A percentile compares a stretch with the other conserved stretches of the same genome.
Conservation (phyloP, 1,284 basidiomycete genomes). For the Schizophyllum commune region DNA sequence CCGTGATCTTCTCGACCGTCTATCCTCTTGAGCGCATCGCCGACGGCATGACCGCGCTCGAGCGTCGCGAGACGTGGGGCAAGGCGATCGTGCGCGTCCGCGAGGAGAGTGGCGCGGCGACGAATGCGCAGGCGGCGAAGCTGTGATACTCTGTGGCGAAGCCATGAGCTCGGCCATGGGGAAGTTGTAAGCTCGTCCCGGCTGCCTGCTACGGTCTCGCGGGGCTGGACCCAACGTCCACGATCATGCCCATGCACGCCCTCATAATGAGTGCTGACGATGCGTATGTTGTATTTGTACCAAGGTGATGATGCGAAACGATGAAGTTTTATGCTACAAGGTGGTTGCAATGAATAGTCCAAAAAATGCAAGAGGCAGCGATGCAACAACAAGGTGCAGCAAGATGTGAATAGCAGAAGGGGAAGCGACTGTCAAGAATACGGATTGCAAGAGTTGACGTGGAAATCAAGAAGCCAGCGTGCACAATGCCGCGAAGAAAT, state of each 20-base stretch:
- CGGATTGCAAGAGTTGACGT: no score
- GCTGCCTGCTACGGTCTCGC: no score
- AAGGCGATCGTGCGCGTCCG: conserved; percentile 75
- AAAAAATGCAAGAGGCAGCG: neutral
- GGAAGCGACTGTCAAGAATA: no score
- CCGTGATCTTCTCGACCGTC: conserved; percentile 60
- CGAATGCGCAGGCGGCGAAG: neutral
- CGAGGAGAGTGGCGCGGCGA: conserved; percentile 15
- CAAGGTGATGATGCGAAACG: neutral
- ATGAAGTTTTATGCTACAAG: neutral
- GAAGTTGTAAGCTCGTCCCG: no score
- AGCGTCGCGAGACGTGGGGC: conserved; percentile 87
- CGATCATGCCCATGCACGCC: no score
- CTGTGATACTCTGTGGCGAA: no score
- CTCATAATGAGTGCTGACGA: no score
- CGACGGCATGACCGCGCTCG: conserved; percentile 67
- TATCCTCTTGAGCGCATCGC: conserved; percentile 55
- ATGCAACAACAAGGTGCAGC: neutral
- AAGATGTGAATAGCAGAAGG: no score
- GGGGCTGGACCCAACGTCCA: neutral
- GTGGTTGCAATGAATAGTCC: neutral
- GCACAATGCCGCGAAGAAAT: no score
- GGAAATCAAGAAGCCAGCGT: no score
- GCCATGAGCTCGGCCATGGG: no score
- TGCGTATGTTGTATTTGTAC: neutral